Percentiles rank a stretch among this genome's conserved stretches.
Conservation (phyloP, 1,284 basidiomycete genomes). For the Vanrija pseudolonga region DNA sequence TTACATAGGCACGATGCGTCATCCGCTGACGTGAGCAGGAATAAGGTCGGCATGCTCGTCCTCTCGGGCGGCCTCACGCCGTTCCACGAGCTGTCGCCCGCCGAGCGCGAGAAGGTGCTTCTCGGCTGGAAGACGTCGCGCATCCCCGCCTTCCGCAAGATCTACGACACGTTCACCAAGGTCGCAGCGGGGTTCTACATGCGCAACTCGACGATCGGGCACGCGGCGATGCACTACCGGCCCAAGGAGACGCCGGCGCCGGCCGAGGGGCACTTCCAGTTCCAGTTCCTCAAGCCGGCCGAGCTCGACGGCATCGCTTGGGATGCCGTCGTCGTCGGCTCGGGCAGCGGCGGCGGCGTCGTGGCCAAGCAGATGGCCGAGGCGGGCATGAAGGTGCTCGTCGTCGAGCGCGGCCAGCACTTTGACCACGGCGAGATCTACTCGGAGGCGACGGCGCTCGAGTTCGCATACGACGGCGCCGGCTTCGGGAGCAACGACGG, state of each 20-base stretch:
- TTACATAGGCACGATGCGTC: too few species aligned
- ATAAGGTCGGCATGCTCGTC: conserved; percentile 4
- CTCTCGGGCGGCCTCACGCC: conserved; percentile 7
- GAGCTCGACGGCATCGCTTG: not conserved
- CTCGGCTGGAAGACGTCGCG: conserved; percentile 9
- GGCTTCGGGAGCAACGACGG: conserved; percentile 48
- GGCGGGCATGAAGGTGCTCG: conserved; percentile 43
- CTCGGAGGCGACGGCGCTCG: conserved; percentile 43
- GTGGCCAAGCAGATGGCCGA: conserved; percentile 44
- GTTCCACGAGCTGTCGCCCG: conserved; percentile 11
- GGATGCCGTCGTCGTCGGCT: conserved; percentile 45
- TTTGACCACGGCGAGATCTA: conserved; percentile 40
- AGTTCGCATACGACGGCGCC: conserved; percentile 46
- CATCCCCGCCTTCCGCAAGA: conserved; percentile 4
- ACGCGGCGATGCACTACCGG: conserved; percentile 10
- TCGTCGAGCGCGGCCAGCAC: conserved; percentile 52
- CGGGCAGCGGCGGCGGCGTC: conserved; percentile 51
- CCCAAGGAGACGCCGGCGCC: not conserved
- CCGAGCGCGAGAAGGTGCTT: conserved; percentile 10
- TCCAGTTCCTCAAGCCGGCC: not conserved
- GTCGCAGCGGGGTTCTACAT: conserved; percentile 6
- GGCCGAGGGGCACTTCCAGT: not conserved
- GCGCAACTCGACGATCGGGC: conserved; percentile 6
- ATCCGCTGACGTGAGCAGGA: conserved; percentile 1
- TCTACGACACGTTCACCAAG: conserved; percentile 16